Evolutionary conservation across 768 basidiomycete genomes (phyloP).

Genomic region (Cystofilobasidium capitatum): DNA sequence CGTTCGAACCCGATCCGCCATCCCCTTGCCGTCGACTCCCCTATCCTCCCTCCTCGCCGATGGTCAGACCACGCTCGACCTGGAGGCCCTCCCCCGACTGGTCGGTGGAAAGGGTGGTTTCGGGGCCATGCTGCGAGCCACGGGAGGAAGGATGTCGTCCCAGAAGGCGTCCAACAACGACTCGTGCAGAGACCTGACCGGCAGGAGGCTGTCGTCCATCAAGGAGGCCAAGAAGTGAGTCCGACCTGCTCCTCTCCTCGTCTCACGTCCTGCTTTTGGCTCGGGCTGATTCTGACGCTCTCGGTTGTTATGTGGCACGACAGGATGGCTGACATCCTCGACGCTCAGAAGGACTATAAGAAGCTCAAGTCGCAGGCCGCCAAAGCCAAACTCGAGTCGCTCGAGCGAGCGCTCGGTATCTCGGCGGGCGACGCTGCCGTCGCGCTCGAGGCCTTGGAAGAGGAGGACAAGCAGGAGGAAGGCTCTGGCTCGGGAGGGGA

Average conservation of each 20-base stretch:
- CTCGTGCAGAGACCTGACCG: conserved; percentile 83
- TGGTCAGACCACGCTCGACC: conserved; percentile 9
- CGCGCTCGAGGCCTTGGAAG: not conserved
- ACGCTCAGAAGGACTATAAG: conserved; percentile 68
- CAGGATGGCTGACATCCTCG: conserved; percentile 46
- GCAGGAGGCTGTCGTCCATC: conserved; percentile 79
- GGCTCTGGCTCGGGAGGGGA: conserved; percentile 7
- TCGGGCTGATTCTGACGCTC: not conserved
- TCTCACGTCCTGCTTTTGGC: not conserved
- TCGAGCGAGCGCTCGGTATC: conserved; percentile 76
- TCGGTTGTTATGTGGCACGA: not conserved
- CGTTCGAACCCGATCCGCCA: conserved; percentile 15
- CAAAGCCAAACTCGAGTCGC: conserved; percentile 67
- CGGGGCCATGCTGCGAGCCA: conserved; percentile 88
- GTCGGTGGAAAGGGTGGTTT: conserved; percentile 95
- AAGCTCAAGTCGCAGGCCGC: conserved; percentile 68
- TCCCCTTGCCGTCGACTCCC: not conserved
- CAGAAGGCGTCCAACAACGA: conserved; percentile 90
- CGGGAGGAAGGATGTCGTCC: conserved; percentile 93
- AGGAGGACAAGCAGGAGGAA: not conserved
- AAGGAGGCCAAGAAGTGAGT: conserved; percentile 89
- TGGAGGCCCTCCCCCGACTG: conserved; percentile 42
- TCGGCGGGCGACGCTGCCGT: conserved; percentile 30
- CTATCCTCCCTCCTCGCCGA: not conserved
- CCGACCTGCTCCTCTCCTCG: not conserved